Percentiles rank a stretch among this genome's conserved stretches.
phyloP scores from a whole-genome alignment of 202 grass and related monocot genomes.

The Elaeis oleifera region DNA sequence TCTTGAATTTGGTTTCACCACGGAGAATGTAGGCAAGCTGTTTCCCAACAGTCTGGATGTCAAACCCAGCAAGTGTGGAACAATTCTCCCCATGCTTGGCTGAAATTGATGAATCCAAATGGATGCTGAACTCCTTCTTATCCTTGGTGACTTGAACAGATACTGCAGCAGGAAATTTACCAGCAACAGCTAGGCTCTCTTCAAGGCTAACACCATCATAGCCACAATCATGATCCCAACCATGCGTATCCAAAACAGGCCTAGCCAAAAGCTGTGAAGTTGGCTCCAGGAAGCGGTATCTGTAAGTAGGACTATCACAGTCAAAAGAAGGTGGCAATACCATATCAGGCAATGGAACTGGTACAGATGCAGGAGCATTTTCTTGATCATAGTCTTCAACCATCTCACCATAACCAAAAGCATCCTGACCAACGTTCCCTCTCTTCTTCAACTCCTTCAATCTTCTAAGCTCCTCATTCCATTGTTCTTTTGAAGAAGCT shows the following conservation, averaged over 20 bases:
- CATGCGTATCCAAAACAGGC: slow-evolving; percentile 67
- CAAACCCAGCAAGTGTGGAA: slow-evolving; percentile 71
- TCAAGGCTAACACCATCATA: slow-evolving; percentile 91
- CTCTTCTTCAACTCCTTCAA: slow-evolving; percentile 91
- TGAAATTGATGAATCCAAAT: slow-evolving; percentile 77
- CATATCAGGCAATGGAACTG: slow-evolving; percentile 84
- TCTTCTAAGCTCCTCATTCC: slow-evolving; percentile 79
- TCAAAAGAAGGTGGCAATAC: slow-evolving; percentile 87
- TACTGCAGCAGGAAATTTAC: slow-evolving; percentile 53
- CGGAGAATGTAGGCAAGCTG: slow-evolving; percentile 70
- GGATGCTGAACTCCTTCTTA: slow-evolving; percentile 95
- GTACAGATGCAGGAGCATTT: slow-evolving; percentile 64
- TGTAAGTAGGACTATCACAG: slow-evolving; percentile 63
- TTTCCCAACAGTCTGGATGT: slow-evolving; percentile 64
- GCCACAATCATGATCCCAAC: slow-evolving; percentile 98
- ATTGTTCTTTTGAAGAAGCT: slow-evolving; percentile 91
- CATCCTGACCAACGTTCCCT: slow-evolving; percentile 45
- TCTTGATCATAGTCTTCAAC: slow-evolving; percentile 62
- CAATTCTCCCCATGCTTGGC: slow-evolving; percentile 80
- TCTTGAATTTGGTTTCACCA: slow-evolving; percentile 87
- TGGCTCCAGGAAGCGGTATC: slow-evolving; percentile 77
- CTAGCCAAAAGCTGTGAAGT: slow-evolving; percentile 57
- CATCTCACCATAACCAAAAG: slow-evolving; percentile 37
- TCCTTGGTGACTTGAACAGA: slow-evolving; percentile 87
- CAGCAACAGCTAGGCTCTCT: slow-evolving; percentile 58